These are phyloP conservation scores for Lactarius hatsudake DNA, from an alignment of 768 basidiomycete species.

Conservation along the genomic window DNA sequence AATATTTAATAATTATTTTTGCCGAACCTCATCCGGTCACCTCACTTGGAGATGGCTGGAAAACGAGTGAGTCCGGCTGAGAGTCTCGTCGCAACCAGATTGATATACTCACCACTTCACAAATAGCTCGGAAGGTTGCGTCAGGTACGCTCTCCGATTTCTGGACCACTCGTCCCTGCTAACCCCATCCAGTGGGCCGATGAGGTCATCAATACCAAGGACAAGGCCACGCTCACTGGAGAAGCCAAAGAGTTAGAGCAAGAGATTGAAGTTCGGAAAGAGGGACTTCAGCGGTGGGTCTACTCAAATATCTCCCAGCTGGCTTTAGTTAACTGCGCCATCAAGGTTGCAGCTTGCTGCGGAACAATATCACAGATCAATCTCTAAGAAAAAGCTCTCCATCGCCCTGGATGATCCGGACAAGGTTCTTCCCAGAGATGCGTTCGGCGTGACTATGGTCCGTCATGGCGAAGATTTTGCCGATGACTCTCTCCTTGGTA, in stretches of 20 bases:
- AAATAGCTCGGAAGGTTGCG: slow-evolving; percentile 70
- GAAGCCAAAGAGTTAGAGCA: slow-evolving; percentile 80
- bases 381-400: slow-evolving; percentile 36
- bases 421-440: slow-evolving; percentile 41
- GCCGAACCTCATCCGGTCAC: background rate
- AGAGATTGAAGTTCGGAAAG: slow-evolving; percentile 78
- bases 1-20: background rate
- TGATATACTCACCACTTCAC: background rate
- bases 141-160: slow-evolving; percentile 48
- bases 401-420: slow-evolving; percentile 35
- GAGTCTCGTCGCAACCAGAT: background rate
- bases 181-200: slow-evolving; percentile 67
- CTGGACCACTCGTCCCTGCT: slow-evolving; percentile 6
- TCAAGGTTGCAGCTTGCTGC: slow-evolving; percentile 25
- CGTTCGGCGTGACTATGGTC: slow-evolving; percentile 44
- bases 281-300: slow-evolving; percentile 69
- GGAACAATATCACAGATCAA: slow-evolving; percentile 24
- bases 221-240: slow-evolving; percentile 74
- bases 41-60: slow-evolving; percentile 12
- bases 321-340: background rate
- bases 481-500: slow-evolving; percentile 28
- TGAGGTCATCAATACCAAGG: slow-evolving; percentile 81
- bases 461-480: slow-evolving; percentile 40
- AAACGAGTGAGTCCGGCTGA: slow-evolving; percentile 14
- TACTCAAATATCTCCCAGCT: background rate